Conservation (phyloP, 768 basidiomycete species). For the Tubosaeta sp. region DNA sequence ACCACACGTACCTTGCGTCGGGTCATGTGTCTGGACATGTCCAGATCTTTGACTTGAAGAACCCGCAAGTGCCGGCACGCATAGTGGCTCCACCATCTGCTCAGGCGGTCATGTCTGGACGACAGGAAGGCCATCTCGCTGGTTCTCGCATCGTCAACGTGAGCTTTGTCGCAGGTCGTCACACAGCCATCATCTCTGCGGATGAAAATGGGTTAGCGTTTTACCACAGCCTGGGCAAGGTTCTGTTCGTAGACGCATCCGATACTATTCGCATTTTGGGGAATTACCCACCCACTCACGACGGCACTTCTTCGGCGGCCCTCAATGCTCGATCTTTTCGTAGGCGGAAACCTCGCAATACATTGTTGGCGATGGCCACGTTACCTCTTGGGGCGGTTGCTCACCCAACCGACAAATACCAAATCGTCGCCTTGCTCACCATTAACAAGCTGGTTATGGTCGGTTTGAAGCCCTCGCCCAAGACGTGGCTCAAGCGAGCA, state of each 20-base stretch:
- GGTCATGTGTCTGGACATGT: conserved; percentile 85
- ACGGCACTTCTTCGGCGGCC: conserved; percentile 5
- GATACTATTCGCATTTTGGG: conserved; percentile 93
- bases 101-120: conserved; percentile 62
- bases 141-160: conserved; percentile 78
- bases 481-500: conserved; percentile 84
- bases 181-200: conserved; percentile 87
- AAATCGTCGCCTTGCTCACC: conserved; percentile 82
- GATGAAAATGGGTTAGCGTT: conserved; percentile 92
- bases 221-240: conserved; percentile 90
- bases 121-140: conserved; percentile 81
- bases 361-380: conserved; percentile 74
- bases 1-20: conserved; percentile 88
- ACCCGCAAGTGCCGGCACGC: conserved; percentile 64
- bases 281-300: conserved; percentile 55
- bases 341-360: conserved; percentile 52
- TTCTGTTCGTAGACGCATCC: conserved; percentile 91
- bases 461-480: conserved; percentile 84
- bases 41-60: conserved; percentile 77
- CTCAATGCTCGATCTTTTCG: conserved; percentile 31
- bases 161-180: conserved; percentile 85
- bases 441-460: conserved; percentile 90
- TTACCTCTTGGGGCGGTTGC: conserved; percentile 73
- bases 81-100: conserved; percentile 66
- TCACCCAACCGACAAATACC: conserved; percentile 75